These are phyloP conservation scores for Chamaecyparis obtusa DNA, from an alignment of 75 land plant species.

Conservation along the genomic window DNA sequence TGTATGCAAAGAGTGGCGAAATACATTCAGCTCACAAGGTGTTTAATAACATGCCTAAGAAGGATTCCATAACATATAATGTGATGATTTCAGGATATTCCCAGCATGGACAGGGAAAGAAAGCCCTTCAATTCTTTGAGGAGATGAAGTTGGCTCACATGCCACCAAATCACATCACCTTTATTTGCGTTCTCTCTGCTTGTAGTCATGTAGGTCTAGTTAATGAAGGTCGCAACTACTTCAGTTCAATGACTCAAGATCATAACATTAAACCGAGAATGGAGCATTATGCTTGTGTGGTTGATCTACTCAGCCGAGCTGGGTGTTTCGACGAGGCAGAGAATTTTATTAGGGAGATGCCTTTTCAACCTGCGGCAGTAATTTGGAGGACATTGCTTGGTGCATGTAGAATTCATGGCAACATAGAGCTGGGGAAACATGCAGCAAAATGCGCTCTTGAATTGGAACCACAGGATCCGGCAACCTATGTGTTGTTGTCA, in stretches of 20 bases:
- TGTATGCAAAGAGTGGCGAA: constrained; percentile 5
- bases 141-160: constrained; percentile 1
- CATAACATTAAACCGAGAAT: constrained; percentile 43
- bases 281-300: constrained; percentile 17
- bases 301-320: constrained; percentile 28
- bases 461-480: constrained; percentile 17
- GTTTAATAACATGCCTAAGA: neutral
- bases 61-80: neutral
- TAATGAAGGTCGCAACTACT: constrained; percentile 33
- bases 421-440: constrained; percentile 19
- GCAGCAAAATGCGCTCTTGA: constrained; percentile 27
- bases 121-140: constrained; percentile 7
- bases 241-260: constrained; percentile 23
- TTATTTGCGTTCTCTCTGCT: constrained; percentile 11
- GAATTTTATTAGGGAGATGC: constrained; percentile 14
- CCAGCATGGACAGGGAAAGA: neutral
- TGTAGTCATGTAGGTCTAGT: constrained; percentile 10
- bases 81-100: neutral
- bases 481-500: constrained; percentile 16
- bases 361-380: constrained; percentile 13
- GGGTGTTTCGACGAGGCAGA: constrained; percentile 17
- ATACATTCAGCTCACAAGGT: neutral
- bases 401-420: constrained; percentile 20
- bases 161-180: constrained; percentile 11
- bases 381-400: constrained; percentile 32